phyloP scores from a whole-genome alignment of 192 early-diverging fungal species.

The Rhizophagus clarus region DNA sequence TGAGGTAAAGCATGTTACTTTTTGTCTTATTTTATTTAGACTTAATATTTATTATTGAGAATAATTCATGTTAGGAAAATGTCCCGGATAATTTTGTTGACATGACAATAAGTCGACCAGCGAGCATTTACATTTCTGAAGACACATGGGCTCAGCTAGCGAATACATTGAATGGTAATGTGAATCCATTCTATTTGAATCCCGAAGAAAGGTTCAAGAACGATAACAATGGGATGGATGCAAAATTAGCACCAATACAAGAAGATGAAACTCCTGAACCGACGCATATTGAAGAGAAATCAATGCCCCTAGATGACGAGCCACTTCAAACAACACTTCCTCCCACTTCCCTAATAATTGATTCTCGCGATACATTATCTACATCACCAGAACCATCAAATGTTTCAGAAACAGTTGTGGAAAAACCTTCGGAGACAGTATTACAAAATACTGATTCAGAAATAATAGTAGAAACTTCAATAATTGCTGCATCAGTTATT shows the following conservation, averaged over 20 bases:
- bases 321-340: background rate
- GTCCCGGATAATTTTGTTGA: background rate
- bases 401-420: background rate
- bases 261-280: background rate
- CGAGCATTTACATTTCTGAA: slow-evolving; percentile 17
- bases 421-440: background rate
- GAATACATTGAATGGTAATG: slow-evolving; percentile 2
- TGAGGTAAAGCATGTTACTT: slow-evolving; percentile 5
- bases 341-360: too few relatives aligned
- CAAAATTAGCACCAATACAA: background rate
- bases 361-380: too few relatives aligned
- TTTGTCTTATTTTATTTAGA: background rate
- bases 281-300: background rate
- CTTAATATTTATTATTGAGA: background rate
- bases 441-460: background rate
- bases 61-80: background rate
- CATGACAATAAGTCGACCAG: background rate
- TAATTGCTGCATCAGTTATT: background rate
- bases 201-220: slow-evolving; percentile 22
- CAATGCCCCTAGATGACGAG: background rate
- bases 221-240: background rate
- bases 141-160: slow-evolving; percentile 15
- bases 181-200: slow-evolving; percentile 9
- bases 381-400: background rate
- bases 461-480: background rate